Evolutionary conservation across 2,329 filamentous ascomycete species (phyloP).

Genomic region (Aureobasidium sp.): DNA sequence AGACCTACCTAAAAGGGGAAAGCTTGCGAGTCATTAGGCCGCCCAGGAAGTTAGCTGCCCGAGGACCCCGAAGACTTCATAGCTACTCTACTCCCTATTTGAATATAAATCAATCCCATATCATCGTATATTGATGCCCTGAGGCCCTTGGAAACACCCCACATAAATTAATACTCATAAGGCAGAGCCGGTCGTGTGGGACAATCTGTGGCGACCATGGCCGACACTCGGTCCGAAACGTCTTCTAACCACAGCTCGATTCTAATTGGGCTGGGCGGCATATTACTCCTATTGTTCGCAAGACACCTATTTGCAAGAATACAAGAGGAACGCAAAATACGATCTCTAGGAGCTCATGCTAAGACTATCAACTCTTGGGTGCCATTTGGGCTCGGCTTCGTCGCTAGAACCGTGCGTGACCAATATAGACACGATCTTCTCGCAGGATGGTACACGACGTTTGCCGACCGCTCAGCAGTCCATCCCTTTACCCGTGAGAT

Average conservation of each 20-base stretch:
- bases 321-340: conserved; percentile 29
- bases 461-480: conserved; percentile 34
- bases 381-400: conserved; percentile 53
- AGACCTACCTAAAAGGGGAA: not conserved
- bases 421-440: conserved; percentile 44
- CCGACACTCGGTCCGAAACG: not conserved
- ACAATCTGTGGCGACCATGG: not conserved
- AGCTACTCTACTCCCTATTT: not conserved
- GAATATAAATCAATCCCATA: not conserved
- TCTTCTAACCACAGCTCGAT: conserved; percentile 2
- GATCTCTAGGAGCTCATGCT: conserved; percentile 36
- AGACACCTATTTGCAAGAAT: conserved; percentile 17
- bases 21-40: not conserved
- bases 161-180: not conserved
- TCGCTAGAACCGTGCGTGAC: conserved; percentile 47
- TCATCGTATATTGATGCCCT: not conserved
- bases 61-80: not conserved
- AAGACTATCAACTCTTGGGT: conserved; percentile 28
- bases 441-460: conserved; percentile 50
- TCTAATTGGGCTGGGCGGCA: not conserved
- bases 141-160: not conserved
- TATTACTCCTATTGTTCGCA: not conserved
- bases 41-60: not conserved
- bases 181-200: not conserved
- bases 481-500: conserved; percentile 52